These are phyloP conservation scores for Toxicodendron radicans DNA, from an alignment of 345 rosid genomes.

Conservation along the genomic window DNA sequence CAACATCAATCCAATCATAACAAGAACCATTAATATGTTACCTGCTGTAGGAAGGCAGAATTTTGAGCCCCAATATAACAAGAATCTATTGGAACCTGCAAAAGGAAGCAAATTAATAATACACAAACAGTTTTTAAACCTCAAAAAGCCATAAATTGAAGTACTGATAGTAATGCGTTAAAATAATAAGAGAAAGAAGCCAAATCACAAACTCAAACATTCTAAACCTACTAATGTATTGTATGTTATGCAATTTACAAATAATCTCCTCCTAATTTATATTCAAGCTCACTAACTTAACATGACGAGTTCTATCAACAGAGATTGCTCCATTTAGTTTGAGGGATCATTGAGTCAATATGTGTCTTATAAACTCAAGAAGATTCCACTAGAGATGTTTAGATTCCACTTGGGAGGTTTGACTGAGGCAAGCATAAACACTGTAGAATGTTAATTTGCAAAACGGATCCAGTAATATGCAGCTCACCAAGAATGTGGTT, in stretches of 20 bases:
- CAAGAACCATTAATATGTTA: conserved; percentile 20
- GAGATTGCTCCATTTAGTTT: not conserved
- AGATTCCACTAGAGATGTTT: not conserved
- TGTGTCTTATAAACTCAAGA: not conserved
- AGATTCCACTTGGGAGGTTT: not conserved
- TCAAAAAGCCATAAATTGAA: not conserved
- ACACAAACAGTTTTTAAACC: not conserved
- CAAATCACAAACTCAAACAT: not conserved
- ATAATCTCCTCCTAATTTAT: not conserved
- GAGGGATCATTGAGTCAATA: not conserved
- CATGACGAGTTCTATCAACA: not conserved
- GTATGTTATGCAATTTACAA: not conserved
- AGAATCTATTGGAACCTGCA: conserved; percentile 90
- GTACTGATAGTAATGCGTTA: not conserved
- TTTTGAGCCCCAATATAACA: conserved; percentile 79
- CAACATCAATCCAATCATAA: not conserved
- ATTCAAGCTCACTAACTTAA: not conserved
- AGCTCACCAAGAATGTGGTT: not conserved
- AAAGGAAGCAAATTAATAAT: conserved; percentile 14
- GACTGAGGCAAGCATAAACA: not conserved
- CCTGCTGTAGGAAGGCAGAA: conserved; percentile 97
- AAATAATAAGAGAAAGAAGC: not conserved
- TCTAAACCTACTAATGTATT: not conserved
- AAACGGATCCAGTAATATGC: not conserved
- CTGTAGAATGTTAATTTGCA: not conserved